Evolutionary conservation across 495 filamentous ascomycete genomes (phyloP), one percentile per base, ranked within the genome.

Genomic region (Lasiosphaeris hirsuta): DNA sequence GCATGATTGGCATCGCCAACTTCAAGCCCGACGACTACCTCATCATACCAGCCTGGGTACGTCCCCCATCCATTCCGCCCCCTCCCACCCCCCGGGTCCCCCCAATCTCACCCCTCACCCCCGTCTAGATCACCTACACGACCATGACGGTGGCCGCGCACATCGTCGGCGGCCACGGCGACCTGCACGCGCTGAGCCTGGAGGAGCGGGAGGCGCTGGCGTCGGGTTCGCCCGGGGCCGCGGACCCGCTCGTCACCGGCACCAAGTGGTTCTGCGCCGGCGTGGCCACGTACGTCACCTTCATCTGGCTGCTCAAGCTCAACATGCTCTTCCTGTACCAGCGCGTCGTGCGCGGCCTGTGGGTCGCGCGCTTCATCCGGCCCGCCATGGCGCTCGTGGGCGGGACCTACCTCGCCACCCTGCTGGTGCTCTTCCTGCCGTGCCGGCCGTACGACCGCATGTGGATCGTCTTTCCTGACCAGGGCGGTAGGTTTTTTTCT

Each of bases 271-370:
- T 55, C 41, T 46, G 53, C 53, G 42, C 38, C 1, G 53, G 53
- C 34, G 53, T 55, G 11, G 34, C 42, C 30, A 55, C 53, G 8
- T 55, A 55, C 53, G 46, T 55, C 53, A 55, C 41, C 42, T 55
- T 55, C 53, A 55, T 55, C 53, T 55, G 53, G 53, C 53, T 55
- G 53, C 53, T 55, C 53, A 55, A 55, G 42, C 8, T 55, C 53
- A 55, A 55, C 41, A 55, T 55, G 53, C 53, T 55, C n/a, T 46
- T 55, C 41, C 53, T 55, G 7, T 55, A 55, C 53, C 53, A 55
- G 34, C 53, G 53, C 41, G 33, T 55, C 53, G 53, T 55, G 41
- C 45, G 46, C 53, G 53, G 53, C 30, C 42, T 55, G 14, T 55
- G 53, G 53, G 53, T 55, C 41, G 53, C 45, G 43, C 45, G 46